Evolutionary conservation across 805 yeast genomes (phyloP), one percentile per base, ranked within the genome.

Genomic region (Debaryomyces maramus): DNA sequence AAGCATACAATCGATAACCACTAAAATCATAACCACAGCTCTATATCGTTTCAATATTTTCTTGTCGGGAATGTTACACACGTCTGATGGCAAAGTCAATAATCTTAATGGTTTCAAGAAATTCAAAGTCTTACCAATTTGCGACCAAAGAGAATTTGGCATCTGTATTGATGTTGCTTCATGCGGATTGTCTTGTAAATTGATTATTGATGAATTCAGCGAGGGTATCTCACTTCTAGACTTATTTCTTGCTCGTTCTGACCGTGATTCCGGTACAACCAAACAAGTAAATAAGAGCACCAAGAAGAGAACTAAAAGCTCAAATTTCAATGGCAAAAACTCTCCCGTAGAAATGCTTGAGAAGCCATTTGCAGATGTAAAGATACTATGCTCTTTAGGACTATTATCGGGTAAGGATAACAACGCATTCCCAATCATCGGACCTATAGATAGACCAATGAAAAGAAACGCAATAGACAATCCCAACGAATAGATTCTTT

Each of bases 381-480:
- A n/a, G 4, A 22, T 32, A n/a, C 18, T n/a, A 3, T 24, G 10
- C 13, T 7, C 26, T 18, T 20, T 5, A n/a, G 19, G 20, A n/a
- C 22, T 10, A 16, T 24, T 23, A 20, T 30, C 17, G 17, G 38
- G 34, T 8, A 41, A 15, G 24, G 39, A 41, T 15, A 56, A 30
- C 14, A 63, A 33, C 8, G 53, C 32, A 23, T 81, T 76, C 3
- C 87, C 81, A 1, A 75, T 38, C 27, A 81, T 45, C 0, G 95
- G 93, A 1, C 91, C 93, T 6, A 74, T 9, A 1, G 83, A 83
- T 47, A 80, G 52, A 0, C 89, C 85, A 3, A 73, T 66, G 51
- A 77, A 82, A 36, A 84, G 60, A 13, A 76, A 60, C 8, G 90
- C 86, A 55, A 75, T 67, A 18, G 77, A 63, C 20, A 78, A 62